Evolutionary conservation across 768 basidiomycete species (phyloP), one percentile per base, ranked within the genome.

Genomic region (Krasilnikovozyma curviuscula): DNA sequence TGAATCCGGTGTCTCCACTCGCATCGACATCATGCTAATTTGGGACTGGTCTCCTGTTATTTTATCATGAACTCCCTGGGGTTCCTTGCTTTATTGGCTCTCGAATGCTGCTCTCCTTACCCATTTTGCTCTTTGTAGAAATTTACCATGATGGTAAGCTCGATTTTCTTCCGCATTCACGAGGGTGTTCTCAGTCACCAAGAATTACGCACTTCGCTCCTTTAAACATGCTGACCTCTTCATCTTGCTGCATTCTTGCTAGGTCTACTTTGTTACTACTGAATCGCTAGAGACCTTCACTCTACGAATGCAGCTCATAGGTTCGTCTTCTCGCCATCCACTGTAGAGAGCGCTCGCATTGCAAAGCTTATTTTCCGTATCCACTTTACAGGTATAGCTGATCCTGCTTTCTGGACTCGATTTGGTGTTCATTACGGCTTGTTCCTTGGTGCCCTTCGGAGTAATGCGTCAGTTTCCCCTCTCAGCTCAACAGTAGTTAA

Each of bases 341-440:
- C 10, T 37, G 5, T 37, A 7, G 23, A 16, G 8, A 1, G 3
- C 13, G 41, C 50, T 51, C 37, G 44, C 35, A 18, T 23, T 13
- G 13, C 23, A 5, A 49, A 6, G 5, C 2, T 44, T 13, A 35
- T 5, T 2, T 7, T 39, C 12, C 18, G 14, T 1, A 13, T 31
- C 8, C 35, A 59, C 56, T 54, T 64, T 12, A 59, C 63, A 19
- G 58, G 61, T 13, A 60, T 65, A 40, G 64, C 64, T 25, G 68
- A 69, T 49, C 68, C 67, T 0, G 58, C 55, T 1, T 68, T 68
- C 59, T 68, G 65, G 66, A 68, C 67, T 2, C 44, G 65, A 23
- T 66, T 67, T 41, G 65, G 64, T 5, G 66, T 67, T 2, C 56
- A 56, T 27, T 67, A 63, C 45, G 65, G 65, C n/a, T 55, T 65